Evolutionary conservation across 495 filamentous ascomycete species (phyloP).

Genomic region (Hyaloscypha bicolor): DNA sequence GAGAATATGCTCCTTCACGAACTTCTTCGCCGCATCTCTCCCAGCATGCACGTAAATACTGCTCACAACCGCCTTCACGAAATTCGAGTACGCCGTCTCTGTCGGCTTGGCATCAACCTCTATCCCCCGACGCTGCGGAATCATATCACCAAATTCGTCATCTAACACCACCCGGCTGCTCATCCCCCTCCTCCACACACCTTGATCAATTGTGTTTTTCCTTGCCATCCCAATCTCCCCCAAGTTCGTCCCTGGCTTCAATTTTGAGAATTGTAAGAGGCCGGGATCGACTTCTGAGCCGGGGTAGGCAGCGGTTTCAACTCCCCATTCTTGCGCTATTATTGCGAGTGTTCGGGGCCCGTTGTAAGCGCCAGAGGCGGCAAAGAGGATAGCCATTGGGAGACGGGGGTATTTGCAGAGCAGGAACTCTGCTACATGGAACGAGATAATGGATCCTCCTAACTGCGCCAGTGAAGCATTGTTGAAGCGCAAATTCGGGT

Average conservation of each 20-base stretch:
- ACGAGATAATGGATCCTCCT: conserved; percentile 78
- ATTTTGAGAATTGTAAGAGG: conserved; percentile 75
- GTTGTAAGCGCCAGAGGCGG: conserved; percentile 80
- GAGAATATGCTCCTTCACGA: conserved; percentile 81
- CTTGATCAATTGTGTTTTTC: conserved; percentile 38
- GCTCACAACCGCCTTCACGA: conserved; percentile 80
- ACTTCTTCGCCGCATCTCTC: conserved; percentile 68
- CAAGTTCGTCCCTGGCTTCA: conserved; percentile 54
- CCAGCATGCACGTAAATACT: conserved; percentile 82
- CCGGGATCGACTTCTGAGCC: conserved; percentile 93
- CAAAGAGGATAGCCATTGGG: conserved; percentile 77
- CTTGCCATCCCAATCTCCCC: conserved; percentile 36
- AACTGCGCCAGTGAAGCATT: conserved; percentile 80
- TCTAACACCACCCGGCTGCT: conserved; percentile 74
- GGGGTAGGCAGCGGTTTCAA: conserved; percentile 79
- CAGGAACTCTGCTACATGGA: conserved; percentile 86
- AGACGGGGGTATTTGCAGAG: conserved; percentile 86
- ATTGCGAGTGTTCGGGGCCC: conserved; percentile 69
- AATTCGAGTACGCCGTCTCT: conserved; percentile 58
- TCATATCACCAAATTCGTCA: conserved; percentile 72
- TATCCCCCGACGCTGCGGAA: conserved; percentile 12
- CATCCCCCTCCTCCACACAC: conserved; percentile 69
- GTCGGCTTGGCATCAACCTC: conserved; percentile 35
- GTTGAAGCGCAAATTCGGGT: conserved; percentile 73
- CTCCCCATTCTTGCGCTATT: conserved; percentile 83